phyloP scores from a whole-genome alignment of 2,329 filamentous ascomycete species.

The Phyllosticta ampelicida region DNA sequence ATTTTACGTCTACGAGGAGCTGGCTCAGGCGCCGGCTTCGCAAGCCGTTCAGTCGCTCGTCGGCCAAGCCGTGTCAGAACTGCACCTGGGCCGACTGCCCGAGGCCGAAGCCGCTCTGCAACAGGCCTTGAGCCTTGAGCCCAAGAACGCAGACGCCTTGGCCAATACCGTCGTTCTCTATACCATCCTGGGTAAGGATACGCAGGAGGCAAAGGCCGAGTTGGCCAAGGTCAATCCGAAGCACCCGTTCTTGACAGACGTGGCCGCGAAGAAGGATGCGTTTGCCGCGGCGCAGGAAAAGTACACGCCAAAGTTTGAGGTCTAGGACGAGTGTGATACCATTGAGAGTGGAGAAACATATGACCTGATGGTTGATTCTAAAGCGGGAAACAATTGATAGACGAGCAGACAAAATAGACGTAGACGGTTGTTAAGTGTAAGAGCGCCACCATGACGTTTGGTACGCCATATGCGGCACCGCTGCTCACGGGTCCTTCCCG shows the following conservation, averaged over 20 bases:
- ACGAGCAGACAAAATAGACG: neutral
- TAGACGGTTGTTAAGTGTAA: neutral
- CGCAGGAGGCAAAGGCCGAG: constrained; percentile 43
- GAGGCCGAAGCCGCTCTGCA: constrained; percentile 83
- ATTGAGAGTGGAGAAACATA: neutral
- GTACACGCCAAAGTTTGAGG: constrained; percentile 71
- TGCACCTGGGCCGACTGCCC: constrained; percentile 78
- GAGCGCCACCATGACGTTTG: neutral
- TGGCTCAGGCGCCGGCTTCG: constrained; percentile 76
- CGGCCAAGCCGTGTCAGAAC: constrained; percentile 79
- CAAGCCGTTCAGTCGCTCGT: constrained; percentile 67
- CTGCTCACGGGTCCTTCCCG: neutral
- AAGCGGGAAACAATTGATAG: neutral
- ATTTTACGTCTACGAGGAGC: constrained; percentile 95
- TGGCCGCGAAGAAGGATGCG: constrained; percentile 73
- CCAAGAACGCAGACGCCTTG: constrained; percentile 60
- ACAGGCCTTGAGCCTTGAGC: constrained; percentile 65
- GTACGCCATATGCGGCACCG: neutral
- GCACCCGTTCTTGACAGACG: constrained; percentile 61
- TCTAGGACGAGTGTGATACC: neutral
- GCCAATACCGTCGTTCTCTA: constrained; percentile 76
- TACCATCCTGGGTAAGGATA: constrained; percentile 63
- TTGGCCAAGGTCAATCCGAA: constrained; percentile 49
- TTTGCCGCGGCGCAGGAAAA: constrained; percentile 82
- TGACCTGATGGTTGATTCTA: neutral